A percentile compares a stretch with the other conserved stretches of the same genome.
Conservation (phyloP, 2,329 filamentous ascomycete species). For the Endothia cerciana region DNA sequence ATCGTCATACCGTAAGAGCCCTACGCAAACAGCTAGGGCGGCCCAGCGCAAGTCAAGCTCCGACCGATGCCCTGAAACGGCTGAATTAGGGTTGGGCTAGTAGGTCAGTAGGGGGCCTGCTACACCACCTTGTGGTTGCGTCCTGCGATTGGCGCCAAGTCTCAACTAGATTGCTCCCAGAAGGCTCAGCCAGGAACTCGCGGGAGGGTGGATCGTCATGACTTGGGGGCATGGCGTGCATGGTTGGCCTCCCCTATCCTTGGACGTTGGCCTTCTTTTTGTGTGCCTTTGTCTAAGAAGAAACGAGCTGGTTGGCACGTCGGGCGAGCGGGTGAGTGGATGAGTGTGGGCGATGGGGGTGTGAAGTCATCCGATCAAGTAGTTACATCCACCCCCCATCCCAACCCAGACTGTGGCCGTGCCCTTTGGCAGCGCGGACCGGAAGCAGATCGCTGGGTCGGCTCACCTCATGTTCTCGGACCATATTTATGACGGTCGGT, state of each 20-base stretch:
- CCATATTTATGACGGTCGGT: background rate
- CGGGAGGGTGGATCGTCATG: background rate
- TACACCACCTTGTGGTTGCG: background rate
- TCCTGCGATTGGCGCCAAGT: conserved; percentile 5
- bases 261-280: background rate
- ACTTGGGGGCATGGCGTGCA: background rate
- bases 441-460: conserved; percentile 10
- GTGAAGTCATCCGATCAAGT: conserved; percentile 2
- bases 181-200: too few species aligned
- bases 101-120: background rate
- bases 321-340: background rate
- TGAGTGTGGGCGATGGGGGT: background rate
- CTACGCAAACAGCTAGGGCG: conserved; percentile 1
- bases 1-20: conserved; percentile 8
- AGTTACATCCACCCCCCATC: background rate
- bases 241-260: conserved; percentile 8
- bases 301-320: too few species aligned
- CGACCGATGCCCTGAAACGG: background rate
- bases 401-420: conserved; percentile 4
- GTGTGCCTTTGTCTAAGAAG: background rate
- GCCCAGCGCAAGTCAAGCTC: background rate
- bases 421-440: background rate
- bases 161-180: background rate
- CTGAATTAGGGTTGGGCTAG: background rate
- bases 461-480: conserved; percentile 1